Conservation (phyloP, 2,329 filamentous ascomycete species). For the Aspergillus persii region DNA sequence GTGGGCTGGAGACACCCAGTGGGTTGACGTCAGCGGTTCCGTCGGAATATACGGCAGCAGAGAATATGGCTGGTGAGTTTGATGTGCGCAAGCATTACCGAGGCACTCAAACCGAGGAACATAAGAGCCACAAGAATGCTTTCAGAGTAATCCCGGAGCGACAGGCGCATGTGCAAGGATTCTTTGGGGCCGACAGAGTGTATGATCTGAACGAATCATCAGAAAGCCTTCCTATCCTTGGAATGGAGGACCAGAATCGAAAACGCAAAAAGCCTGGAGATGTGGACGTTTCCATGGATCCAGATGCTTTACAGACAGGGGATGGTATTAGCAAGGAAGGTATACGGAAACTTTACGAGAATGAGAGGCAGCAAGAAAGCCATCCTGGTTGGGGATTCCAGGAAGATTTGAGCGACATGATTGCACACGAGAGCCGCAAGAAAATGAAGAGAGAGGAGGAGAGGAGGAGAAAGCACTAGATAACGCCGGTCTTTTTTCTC, state of each 20-base stretch:
- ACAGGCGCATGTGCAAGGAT: slow-evolving; percentile 79
- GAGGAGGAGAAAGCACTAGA: slow-evolving; percentile 58
- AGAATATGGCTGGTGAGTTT: slow-evolving; percentile 80
- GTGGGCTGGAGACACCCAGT: slow-evolving; percentile 75
- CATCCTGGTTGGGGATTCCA: slow-evolving; percentile 73
- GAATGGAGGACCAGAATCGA: slow-evolving; percentile 70
- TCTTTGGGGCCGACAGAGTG: slow-evolving; percentile 91
- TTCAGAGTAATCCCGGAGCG: slow-evolving; percentile 90
- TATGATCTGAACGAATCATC: slow-evolving; percentile 75
- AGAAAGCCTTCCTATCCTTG: slow-evolving; percentile 68
- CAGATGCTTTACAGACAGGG: slow-evolving; percentile 71
- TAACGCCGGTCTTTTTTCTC: too few species aligned
- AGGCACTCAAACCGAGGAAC: slow-evolving; percentile 86
- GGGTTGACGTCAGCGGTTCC: slow-evolving; percentile 78
- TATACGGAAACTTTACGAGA: slow-evolving; percentile 75
- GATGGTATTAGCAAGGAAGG: slow-evolving; percentile 84
- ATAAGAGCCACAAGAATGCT: slow-evolving; percentile 68
- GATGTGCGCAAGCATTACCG: slow-evolving; percentile 83
- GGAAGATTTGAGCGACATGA: slow-evolving; percentile 93
- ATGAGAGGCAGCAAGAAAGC: slow-evolving; percentile 61
- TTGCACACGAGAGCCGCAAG: slow-evolving; percentile 88
- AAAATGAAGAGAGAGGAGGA: slow-evolving; percentile 85
- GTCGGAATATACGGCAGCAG: slow-evolving; percentile 72
- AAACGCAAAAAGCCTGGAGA: slow-evolving; percentile 97
- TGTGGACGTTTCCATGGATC: slow-evolving; percentile 86